Conservation (phyloP, 2,329 filamentous ascomycete species). For the Aspergillus sojae region DNA sequence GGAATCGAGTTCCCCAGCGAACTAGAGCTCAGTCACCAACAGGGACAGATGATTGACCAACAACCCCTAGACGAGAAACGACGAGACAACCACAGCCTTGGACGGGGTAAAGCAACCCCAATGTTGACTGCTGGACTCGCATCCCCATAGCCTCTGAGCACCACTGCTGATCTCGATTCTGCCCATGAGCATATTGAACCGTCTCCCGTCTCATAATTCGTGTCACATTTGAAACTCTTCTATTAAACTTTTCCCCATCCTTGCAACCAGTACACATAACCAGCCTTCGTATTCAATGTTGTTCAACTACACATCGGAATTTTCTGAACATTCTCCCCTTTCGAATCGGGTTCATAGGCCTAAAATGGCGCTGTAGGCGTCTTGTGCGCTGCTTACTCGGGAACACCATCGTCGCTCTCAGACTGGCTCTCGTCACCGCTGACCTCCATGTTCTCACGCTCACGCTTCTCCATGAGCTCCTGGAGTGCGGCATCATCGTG, state of each 20-base stretch:
- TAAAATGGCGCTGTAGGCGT: constrained; percentile 4
- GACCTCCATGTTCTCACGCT: constrained; percentile 96
- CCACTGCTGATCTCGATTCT: constrained; percentile 19
- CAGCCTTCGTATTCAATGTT: not conserved
- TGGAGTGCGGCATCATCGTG: constrained; percentile 96
- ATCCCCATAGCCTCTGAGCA: constrained; percentile 10
- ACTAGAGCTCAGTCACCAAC: constrained; percentile 16
- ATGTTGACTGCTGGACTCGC: constrained; percentile 6
- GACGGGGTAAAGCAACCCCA: constrained; percentile 12
- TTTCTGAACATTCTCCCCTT: not conserved
- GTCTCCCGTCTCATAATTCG: constrained; percentile 30
- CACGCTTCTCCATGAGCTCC: constrained; percentile 98
- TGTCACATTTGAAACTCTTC: constrained; percentile 28
- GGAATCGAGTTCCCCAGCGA: constrained; percentile 24
- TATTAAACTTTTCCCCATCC: constrained; percentile 26
- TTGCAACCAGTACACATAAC: constrained; percentile 2
- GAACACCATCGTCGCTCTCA: constrained; percentile 88
- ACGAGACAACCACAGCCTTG: constrained; percentile 5
- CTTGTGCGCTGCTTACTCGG: constrained; percentile 43
- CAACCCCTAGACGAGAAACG: constrained; percentile 13
- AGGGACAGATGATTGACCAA: constrained; percentile 18
- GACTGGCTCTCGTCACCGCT: constrained; percentile 96
- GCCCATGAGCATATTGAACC: constrained; percentile 26
- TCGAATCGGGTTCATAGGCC: not conserved
- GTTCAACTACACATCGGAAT: constrained; percentile 2